These are phyloP conservation scores for Aspergillus biplanus DNA, from an alignment of 495 filamentous ascomycete species.

Conservation along the genomic window DNA sequence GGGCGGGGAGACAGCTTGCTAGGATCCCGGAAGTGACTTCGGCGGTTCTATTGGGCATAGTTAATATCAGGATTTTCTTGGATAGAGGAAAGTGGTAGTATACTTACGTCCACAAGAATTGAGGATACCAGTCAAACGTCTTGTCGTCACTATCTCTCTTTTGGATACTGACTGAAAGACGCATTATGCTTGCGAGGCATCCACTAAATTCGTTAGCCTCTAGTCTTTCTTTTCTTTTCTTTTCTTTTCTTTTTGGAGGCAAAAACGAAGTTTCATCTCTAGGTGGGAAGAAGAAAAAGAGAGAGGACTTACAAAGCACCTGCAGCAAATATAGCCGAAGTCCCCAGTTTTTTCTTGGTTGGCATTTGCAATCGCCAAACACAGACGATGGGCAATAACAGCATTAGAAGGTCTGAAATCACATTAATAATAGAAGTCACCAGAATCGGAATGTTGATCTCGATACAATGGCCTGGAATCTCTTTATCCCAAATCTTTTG, in stretches of 20 bases:
- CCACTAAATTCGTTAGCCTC: conserved; percentile 12
- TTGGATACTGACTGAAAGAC: conserved; percentile 21
- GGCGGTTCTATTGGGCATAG: conserved; percentile 21
- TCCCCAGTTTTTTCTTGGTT: conserved; percentile 28
- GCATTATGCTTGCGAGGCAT: conserved; percentile 29
- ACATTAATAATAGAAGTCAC: conserved; percentile 42
- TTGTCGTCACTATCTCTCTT: conserved; percentile 19
- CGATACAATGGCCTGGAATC: conserved; percentile 34
- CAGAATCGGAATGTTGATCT: conserved; percentile 34
- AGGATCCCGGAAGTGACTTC: conserved; percentile 31
- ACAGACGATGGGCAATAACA: conserved; percentile 38
- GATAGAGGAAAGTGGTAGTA: neutral
- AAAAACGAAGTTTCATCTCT: neutral
- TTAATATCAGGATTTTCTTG: neutral
- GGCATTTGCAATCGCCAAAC: conserved; percentile 39
- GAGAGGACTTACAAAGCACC: conserved; percentile 34
- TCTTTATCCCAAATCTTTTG: conserved; percentile 34
- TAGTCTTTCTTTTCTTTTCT: no score
- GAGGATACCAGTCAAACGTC: conserved; percentile 28
- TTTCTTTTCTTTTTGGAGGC: neutral
- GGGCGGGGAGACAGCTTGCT: conserved; percentile 26
- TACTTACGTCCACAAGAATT: conserved; percentile 32
- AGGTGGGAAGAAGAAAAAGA: neutral
- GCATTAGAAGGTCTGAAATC: conserved; percentile 40
- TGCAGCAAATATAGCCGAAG: conserved; percentile 40